A percentile compares a stretch with the other conserved stretches of the same genome.
These are phyloP conservation scores for Mycena rebaudengoi DNA, from an alignment of 768 basidiomycete species.

Conservation along the genomic window DNA sequence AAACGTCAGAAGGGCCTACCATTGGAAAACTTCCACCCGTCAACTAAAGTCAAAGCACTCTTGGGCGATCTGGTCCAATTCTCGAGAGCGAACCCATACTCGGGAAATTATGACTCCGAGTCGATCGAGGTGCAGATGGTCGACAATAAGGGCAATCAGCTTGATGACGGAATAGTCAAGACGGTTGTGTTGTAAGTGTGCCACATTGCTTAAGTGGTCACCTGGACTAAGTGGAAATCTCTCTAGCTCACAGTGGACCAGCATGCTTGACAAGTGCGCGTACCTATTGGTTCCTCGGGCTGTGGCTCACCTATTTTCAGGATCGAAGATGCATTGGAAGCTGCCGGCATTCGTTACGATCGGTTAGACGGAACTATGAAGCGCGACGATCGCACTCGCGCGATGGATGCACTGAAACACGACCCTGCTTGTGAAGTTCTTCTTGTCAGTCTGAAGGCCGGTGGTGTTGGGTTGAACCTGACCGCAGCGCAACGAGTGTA, in stretches of 20 bases:
- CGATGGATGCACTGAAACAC: conserved; percentile 92
- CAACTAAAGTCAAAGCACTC: conserved; percentile 90
- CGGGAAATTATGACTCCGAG: conserved; percentile 83
- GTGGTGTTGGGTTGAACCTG: conserved; percentile 95
- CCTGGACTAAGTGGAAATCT: not conserved
- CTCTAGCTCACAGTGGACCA: conserved; percentile 90
- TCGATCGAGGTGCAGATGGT: conserved; percentile 80
- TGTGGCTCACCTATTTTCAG: conserved; percentile 47
- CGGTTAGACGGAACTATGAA: conserved; percentile 98
- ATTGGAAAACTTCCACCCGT: conserved; percentile 71
- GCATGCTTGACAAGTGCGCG: conserved; percentile 88
- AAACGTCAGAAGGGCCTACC: conserved; percentile 65
- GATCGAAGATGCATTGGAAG: conserved; percentile 89
- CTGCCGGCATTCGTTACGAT: conserved; percentile 85
- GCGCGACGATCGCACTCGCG: conserved; percentile 88
- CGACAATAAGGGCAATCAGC: conserved; percentile 73
- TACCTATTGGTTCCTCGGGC: conserved; percentile 1
- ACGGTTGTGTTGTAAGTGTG: conserved; percentile 92
- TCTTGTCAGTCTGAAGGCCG: conserved; percentile 94
- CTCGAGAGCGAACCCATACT: conserved; percentile 87
- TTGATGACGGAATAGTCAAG: conserved; percentile 81
- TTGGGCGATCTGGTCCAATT: conserved; percentile 82
- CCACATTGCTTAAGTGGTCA: not conserved
- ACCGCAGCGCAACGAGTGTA: conserved; percentile 95
- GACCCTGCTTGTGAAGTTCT: conserved; percentile 94